Evolutionary conservation across 139 green algal species (phyloP), one percentile per base, ranked within the genome.

Genomic region (Protoeuglena noctilucae): DNA sequence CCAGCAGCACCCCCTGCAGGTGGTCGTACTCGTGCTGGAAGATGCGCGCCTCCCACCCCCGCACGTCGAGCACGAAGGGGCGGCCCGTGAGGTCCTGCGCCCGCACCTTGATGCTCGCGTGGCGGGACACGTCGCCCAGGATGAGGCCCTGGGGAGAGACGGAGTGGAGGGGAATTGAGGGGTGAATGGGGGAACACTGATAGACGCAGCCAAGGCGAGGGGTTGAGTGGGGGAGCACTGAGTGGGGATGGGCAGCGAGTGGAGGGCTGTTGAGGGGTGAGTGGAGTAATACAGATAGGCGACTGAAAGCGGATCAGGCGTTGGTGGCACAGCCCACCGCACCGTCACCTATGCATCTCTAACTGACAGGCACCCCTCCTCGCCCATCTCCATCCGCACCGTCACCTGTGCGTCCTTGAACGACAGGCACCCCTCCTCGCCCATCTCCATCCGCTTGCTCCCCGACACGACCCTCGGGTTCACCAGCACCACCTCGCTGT

Each of bases 11-110:
- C 21, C 84, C 81, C 75, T 98, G 77, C 28, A 96, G 63, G 60
- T 98, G 90, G 70, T 98, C 91, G 48, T 84, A 97, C 66, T 98
- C 92, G 64, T 99, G 92, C 67, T 96, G 89, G 66, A 99, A 99
- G 26, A 99, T 89, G 18, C 91, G 68, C 3, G 91, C 83, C 21
- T 78, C 54, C 51, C 75, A 96, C 41, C 68, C 85, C 28, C 67
- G 59, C 12, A 94, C 65, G 25, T 68, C 75, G 40, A 93, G 60
- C 28, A 58, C 71, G 4, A 87, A 58, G n/a, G 72, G 73, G 34
- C 79, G 61, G 0, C 92, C 92, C 5, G 68, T 67, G 27, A 90
- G 45, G 66, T 94, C 77, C 62, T 87, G 79, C 7, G 82, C 85
- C 56, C 86, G 77, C 29, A 99, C 72, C 45, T 79, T 79, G 14